These are phyloP conservation scores for Yamadazyma oceani DNA, from an alignment of 1,139 yeast species.

Conservation along the genomic window DNA sequence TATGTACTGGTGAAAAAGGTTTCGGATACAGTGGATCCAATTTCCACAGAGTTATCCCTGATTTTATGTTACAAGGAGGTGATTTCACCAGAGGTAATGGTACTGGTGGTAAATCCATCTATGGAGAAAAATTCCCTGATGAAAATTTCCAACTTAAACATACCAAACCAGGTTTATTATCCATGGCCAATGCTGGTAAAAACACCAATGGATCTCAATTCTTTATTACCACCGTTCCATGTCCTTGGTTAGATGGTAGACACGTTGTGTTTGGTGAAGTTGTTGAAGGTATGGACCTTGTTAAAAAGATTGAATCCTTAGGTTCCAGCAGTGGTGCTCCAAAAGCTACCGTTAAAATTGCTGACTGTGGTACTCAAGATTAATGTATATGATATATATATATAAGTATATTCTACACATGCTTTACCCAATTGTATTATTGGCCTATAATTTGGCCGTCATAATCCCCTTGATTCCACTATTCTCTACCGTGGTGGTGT, in stretches of 20 bases:
- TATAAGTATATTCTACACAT: too few species aligned
- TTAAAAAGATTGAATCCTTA: constrained; percentile 83
- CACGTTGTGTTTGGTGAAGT: constrained; percentile 99
- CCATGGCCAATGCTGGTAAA: constrained; percentile 99
- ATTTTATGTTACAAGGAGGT: constrained; percentile 99
- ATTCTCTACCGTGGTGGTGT: constrained; percentile 26
- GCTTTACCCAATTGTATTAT: neutral
- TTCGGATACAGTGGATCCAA: constrained; percentile 88
- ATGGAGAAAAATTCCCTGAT: constrained; percentile 93
- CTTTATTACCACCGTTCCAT: constrained; percentile 94
- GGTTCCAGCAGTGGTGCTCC: constrained; percentile 89
- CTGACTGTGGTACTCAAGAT: constrained; percentile 86
- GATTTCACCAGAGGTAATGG: constrained; percentile 94
- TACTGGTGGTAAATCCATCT: constrained; percentile 98
- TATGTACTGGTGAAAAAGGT: constrained; percentile 97
- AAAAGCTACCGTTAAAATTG: constrained; percentile 73
- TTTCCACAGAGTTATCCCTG: constrained; percentile 99
- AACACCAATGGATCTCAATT: constrained; percentile 99
- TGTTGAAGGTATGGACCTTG: constrained; percentile 83
- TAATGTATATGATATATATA: too few species aligned
- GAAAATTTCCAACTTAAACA: constrained; percentile 89
- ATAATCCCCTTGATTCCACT: constrained; percentile 67
- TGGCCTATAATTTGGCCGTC: constrained; percentile 55
- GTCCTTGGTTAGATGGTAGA: constrained; percentile 98
- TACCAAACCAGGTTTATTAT: constrained; percentile 89